Percentiles rank a stretch among this genome's conserved stretches.
phyloP scores from a whole-genome alignment of 805 yeast genomes.

The Nematodospora valgi region DNA sequence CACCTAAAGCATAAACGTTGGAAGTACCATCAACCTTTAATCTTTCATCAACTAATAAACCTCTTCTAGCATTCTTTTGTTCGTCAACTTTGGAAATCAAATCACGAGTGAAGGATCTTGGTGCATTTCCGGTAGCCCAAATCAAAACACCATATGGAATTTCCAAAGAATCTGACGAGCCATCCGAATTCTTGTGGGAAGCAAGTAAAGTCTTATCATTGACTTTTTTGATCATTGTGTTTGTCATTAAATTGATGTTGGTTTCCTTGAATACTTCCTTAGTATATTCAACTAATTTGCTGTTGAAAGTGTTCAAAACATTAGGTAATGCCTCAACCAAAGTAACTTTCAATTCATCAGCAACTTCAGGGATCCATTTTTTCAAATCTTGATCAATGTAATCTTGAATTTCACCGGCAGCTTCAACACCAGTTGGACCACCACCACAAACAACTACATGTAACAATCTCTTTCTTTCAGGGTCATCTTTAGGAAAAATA shows the following conservation, averaged over 20 bases:
- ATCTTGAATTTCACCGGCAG: constrained; percentile 95
- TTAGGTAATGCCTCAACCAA: constrained; percentile 90
- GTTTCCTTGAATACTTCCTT: constrained; percentile 65
- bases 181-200: constrained; percentile 62
- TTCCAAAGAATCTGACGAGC: constrained; percentile 53
- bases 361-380: constrained; percentile 85
- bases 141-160: constrained; percentile 90
- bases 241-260: constrained; percentile 71
- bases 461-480: constrained; percentile 80
- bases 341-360: constrained; percentile 77
- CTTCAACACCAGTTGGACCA: constrained; percentile 98
- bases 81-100: constrained; percentile 67
- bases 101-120: constrained; percentile 68
- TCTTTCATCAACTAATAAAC: constrained; percentile 80
- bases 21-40: constrained; percentile 78
- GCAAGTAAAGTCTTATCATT: constrained; percentile 69
- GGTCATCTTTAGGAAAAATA: constrained; percentile 67
- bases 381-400: constrained; percentile 86
- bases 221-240: constrained; percentile 87
- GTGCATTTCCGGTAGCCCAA: constrained; percentile 98
- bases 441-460: constrained; percentile 95
- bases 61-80: constrained; percentile 85
- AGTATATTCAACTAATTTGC: constrained; percentile 71
- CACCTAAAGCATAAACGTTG: constrained; percentile 88
- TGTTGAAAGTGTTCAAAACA: constrained; percentile 73